phyloP scores from a whole-genome alignment of 2,329 filamentous ascomycete species.

The Fusarium odoratissimum region DNA sequence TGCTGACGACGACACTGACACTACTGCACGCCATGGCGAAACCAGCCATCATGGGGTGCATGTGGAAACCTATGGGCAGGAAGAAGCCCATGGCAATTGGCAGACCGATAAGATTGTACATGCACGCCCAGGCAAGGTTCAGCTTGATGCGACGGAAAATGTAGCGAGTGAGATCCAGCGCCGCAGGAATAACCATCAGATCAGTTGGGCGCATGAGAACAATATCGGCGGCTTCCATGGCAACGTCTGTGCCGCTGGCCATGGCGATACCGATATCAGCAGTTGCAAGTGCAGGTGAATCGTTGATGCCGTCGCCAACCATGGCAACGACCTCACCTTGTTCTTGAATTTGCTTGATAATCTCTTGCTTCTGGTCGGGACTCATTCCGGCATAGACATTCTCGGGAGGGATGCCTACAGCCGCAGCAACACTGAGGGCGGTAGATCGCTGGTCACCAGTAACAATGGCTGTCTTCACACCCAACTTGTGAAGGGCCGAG shows the following conservation, averaged over 20 bases:
- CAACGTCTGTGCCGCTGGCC: conserved; percentile 92
- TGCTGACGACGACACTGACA: conserved; percentile 89
- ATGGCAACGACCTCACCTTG: conserved; percentile 86
- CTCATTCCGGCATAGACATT: conserved; percentile 89
- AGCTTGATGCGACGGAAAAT: conserved; percentile 95
- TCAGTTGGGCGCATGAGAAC: conserved; percentile 95
- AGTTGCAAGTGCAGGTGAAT: conserved; percentile 92
- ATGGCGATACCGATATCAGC: conserved; percentile 95
- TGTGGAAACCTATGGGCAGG: conserved; percentile 84
- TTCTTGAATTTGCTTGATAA: conserved; percentile 81
- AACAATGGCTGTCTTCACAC: conserved; percentile 88
- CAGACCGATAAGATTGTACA: conserved; percentile 91
- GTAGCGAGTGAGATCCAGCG: conserved; percentile 80
- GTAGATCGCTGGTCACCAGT: conserved; percentile 92
- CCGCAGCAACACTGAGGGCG: conserved; percentile 82
- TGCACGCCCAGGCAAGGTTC: conserved; percentile 91
- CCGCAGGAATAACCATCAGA: conserved; percentile 90
- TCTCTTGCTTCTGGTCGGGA: conserved; percentile 89
- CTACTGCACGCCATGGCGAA: conserved; percentile 93
- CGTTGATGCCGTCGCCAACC: conserved; percentile 99
- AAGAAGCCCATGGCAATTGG: conserved; percentile 98
- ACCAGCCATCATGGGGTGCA: conserved; percentile 94
- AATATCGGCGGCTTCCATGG: conserved; percentile 96
- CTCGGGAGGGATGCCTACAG: conserved; percentile 81
- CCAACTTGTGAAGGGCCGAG: conserved; percentile 83